Percentiles rank a stretch among this genome's conserved stretches.
phyloP scores from a whole-genome alignment of 495 filamentous ascomycete species.

The Xylaria curta region DNA sequence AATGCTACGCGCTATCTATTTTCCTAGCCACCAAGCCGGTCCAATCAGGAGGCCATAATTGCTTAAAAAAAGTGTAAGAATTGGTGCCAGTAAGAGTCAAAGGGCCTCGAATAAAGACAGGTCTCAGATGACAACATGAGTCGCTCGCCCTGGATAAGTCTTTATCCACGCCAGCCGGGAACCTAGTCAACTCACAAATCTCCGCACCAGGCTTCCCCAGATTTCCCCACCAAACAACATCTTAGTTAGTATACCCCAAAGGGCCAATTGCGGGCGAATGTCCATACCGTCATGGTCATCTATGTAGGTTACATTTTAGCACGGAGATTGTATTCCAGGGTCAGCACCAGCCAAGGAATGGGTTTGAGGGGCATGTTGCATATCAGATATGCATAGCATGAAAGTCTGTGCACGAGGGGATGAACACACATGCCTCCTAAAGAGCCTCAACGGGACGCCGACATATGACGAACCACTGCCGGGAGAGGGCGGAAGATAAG shows the following conservation, averaged over 20 bases:
- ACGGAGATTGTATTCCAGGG: background rate
- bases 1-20: constrained; percentile 3
- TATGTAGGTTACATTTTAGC: background rate
- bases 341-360: constrained; percentile 3
- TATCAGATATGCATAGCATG: constrained; percentile 1
- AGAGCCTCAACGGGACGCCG: constrained; percentile 2
- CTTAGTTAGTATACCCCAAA: background rate
- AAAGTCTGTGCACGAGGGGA: background rate
- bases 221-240: constrained; percentile 20
- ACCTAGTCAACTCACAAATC: constrained; percentile 7
- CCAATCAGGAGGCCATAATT: background rate
- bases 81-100: background rate
- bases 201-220: constrained; percentile 24
- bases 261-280: constrained; percentile 2
- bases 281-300: background rate
- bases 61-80: background rate
- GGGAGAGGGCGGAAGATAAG: background rate
- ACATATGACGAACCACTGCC: constrained; percentile 12
- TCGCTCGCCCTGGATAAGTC: constrained; percentile 19
- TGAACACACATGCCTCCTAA: constrained; percentile 7
- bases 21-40: background rate
- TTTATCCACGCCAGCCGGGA: constrained; percentile 19
- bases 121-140: background rate
- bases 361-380: constrained; percentile 5
- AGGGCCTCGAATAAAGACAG: background rate